Percentiles rank a stretch among this genome's conserved stretches.
Conservation (phyloP, 768 basidiomycete genomes). For the Pulveroboletus sp. region DNA sequence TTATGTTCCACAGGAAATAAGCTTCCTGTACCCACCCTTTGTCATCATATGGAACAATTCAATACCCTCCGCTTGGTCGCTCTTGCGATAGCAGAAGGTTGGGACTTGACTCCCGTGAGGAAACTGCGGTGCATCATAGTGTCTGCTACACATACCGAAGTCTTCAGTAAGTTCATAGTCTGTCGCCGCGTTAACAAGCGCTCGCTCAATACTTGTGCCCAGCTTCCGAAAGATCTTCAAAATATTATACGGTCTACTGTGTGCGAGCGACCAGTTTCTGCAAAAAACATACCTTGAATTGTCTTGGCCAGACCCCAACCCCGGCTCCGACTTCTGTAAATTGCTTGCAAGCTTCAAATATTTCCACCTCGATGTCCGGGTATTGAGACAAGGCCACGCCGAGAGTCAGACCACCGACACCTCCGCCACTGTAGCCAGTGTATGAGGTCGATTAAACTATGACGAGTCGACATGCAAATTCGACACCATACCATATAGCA, state of each 20-base stretch:
- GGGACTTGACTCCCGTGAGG: constrained; percentile 37
- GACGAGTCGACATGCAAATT: background rate
- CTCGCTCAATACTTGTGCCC: constrained; percentile 15
- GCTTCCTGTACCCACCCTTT: constrained; percentile 40
- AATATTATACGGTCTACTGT: background rate
- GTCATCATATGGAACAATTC: constrained; percentile 52
- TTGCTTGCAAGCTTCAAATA: constrained; percentile 50
- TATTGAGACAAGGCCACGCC: constrained; percentile 36
- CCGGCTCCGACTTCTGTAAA: constrained; percentile 60
- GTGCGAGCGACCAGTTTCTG: background rate
- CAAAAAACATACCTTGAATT: constrained; percentile 20
- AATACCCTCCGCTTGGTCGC: constrained; percentile 53
- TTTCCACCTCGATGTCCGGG: constrained; percentile 51
- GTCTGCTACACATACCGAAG: constrained; percentile 13
- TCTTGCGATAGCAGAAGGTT: constrained; percentile 54
- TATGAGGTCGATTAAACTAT: background rate
- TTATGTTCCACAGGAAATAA: background rate
- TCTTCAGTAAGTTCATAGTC: constrained; percentile 21
- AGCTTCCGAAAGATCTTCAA: constrained; percentile 24
- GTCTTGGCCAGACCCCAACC: constrained; percentile 44
- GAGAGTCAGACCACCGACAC: constrained; percentile 39
- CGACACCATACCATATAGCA: constrained; percentile 24
- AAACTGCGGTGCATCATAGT: background rate
- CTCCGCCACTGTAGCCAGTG: constrained; percentile 36
- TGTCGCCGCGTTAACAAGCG: constrained; percentile 15